These are phyloP conservation scores for Colletotrichum eremochloae DNA, from an alignment of 2,329 filamentous ascomycete genomes.

Conservation along the genomic window DNA sequence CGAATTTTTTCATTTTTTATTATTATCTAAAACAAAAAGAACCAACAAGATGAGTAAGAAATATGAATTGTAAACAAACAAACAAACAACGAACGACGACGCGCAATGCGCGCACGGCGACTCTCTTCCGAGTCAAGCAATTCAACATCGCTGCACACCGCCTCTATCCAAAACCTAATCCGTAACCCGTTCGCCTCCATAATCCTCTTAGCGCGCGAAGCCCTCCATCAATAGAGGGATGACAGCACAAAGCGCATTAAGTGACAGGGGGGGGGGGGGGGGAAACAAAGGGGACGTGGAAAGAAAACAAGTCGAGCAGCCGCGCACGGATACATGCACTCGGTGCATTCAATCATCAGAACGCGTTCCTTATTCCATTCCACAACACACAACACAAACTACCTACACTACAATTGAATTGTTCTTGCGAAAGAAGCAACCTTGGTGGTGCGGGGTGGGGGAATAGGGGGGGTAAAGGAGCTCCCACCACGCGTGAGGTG, in stretches of 20 bases:
- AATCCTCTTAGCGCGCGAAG: constrained; percentile 8
- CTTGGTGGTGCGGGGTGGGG: neutral
- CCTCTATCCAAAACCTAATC: constrained; percentile 28
- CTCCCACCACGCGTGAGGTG: constrained; percentile 15
- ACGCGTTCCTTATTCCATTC: neutral
- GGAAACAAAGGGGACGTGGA: too few species aligned
- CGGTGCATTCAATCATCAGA: neutral
- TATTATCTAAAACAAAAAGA: too few species aligned
- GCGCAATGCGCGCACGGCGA: neutral
- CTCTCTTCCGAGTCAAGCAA: neutral
- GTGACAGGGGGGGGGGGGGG: neutral
- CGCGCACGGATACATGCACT: neutral
- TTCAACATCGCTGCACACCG: constrained; percentile 25
- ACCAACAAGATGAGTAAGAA: neutral
- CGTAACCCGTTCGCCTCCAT: constrained; percentile 33
- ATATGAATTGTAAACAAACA: constrained; percentile 16
- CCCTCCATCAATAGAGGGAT: neutral
- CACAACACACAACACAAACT: neutral
- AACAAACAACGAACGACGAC: constrained; percentile 14
- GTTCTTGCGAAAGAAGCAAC: neutral
- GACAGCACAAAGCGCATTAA: neutral
- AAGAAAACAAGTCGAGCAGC: neutral
- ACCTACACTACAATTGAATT: neutral
- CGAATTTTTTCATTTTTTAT: too few species aligned
- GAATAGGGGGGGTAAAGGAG: neutral